Evolutionary conservation across 129 eudicot species (phyloP), one percentile per base, ranked within the genome.

Genomic region (Lactuca sativa): DNA sequence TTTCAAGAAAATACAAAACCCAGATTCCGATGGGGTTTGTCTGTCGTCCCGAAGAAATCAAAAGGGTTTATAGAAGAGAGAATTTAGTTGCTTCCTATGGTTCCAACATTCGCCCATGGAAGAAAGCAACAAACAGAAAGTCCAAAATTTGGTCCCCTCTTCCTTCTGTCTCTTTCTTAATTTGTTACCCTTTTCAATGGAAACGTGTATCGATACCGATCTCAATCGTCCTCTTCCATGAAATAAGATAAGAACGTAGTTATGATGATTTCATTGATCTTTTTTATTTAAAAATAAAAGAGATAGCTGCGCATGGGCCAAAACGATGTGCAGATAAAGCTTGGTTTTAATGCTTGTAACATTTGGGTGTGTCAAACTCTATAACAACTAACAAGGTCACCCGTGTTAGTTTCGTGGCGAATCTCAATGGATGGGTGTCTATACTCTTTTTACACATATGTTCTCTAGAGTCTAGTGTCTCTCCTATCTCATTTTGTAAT

Each of bases 141-240:
- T 66, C 73, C 74, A 67, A 76, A 76, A 9, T 57, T 67, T 17
- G 80, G 80, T 75, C 80, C 80, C 80, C 52, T 18, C 30, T 0
- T 0, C 8, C 14, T 10, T 10, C 14, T 44, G 51, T 44, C 51
- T 33, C 10, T 30, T 36, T 57, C 15, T 11, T 44, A 16, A 59
- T 61, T 34, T 64, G n/a, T 63, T 64, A 63, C 62, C 38, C 0
- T 54, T 64, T 64, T 55, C 71, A 17, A 64, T 64, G 34, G 25
- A 64, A 62, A 73, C 64, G 71, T 73, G 71, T 52, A 55, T 73
- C 44, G 78, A 64, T 55, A 55, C 11, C 64, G 56, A 73, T 73
- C 37, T 60, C 54, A 73, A 64, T 62, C 78, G 64, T 54, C 77
- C 21, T 53, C 37, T n/a, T 53, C 13, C 58, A 37, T 21, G 41